A percentile compares a stretch with the other conserved stretches of the same genome.
Evolutionary conservation across 2,329 filamentous ascomycete species (phyloP).

Genomic region (Diplodia seriata): DNA sequence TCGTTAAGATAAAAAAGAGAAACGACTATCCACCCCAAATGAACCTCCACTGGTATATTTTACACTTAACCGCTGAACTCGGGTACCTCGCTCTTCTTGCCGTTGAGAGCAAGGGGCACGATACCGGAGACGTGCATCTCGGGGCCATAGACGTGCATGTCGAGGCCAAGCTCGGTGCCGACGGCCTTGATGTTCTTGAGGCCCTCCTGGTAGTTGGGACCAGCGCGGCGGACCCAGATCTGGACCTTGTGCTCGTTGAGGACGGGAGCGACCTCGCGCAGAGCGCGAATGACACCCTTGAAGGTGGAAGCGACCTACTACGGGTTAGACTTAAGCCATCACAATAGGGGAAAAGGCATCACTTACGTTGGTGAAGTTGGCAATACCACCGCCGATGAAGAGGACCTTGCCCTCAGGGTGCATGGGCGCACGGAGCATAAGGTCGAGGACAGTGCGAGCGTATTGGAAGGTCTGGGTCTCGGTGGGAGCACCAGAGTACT

Average conservation of each 20-base stretch:
- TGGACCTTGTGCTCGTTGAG: conserved; percentile 96
- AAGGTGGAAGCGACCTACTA: conserved; percentile 83
- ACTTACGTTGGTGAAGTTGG: conserved; percentile 97
- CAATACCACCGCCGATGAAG: conserved; percentile 99
- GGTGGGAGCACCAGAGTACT: conserved; percentile 98
- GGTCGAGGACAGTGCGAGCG: conserved; percentile 92
- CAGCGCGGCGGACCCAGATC: conserved; percentile 91
- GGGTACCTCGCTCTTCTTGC: conserved; percentile 66
- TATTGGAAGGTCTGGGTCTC: conserved; percentile 99
- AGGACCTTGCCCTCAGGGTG: conserved; percentile 94
- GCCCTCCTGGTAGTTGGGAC: conserved; percentile 99
- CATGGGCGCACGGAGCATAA: conserved; percentile 91
- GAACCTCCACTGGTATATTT: conserved; percentile 22
- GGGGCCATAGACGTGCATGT: conserved; percentile 89
- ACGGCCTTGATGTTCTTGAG: conserved; percentile 99
- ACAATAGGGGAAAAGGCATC: not conserved
- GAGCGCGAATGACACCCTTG: conserved; percentile 98
- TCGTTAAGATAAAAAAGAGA: conserved; percentile 27
- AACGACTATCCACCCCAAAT: conserved; percentile 21
- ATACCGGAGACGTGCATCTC: conserved; percentile 94
- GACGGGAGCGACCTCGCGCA: conserved; percentile 84
- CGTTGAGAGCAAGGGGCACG: conserved; percentile 83
- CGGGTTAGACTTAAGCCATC: conserved; percentile 31
- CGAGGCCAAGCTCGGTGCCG: conserved; percentile 88
- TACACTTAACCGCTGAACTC: conserved; percentile 62